Conservation (phyloP, 352 stramenopile species). For the Aphanomyces invadans region DNA sequence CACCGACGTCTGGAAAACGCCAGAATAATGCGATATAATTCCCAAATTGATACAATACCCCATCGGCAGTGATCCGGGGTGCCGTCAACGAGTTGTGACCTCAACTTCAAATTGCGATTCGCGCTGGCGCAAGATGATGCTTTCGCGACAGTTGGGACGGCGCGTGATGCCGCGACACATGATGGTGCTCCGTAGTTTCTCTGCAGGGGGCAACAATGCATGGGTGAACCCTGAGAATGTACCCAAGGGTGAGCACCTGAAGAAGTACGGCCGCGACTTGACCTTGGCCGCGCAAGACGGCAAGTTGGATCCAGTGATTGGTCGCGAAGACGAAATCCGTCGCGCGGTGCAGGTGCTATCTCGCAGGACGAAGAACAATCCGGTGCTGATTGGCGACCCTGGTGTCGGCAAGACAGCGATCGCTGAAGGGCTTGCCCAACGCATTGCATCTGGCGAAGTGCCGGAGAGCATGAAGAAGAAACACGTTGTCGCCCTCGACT, state of each 20-base stretch:
- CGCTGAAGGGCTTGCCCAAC: slow-evolving; percentile 93
- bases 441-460: slow-evolving; percentile 92
- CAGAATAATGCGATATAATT: not conserved
- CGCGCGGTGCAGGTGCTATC: slow-evolving; percentile 93
- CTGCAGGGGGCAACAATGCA: slow-evolving; percentile 17
- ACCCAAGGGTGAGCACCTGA: slow-evolving; percentile 61
- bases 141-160: slow-evolving; percentile 13
- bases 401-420: slow-evolving; percentile 95
- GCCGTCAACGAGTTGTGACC: too few species aligned
- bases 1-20: too few species aligned
- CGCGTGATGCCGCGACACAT: not conserved
- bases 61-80: too few species aligned
- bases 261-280: slow-evolving; percentile 69
- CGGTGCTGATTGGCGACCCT: slow-evolving; percentile 95
- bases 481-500: slow-evolving; percentile 91
- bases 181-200: not conserved
- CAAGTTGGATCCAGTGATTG: slow-evolving; percentile 90
- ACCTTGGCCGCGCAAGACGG: slow-evolving; percentile 62
- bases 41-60: too few species aligned
- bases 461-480: slow-evolving; percentile 92
- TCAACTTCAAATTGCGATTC: slow-evolving; percentile 11
- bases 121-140: not conserved
- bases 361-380: slow-evolving; percentile 97
- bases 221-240: slow-evolving; percentile 83
- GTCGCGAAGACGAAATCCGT: slow-evolving; percentile 92